Percentiles rank a stretch among this genome's conserved stretches.
Evolutionary conservation across 2,329 filamentous ascomycete genomes (phyloP).

Genomic region (Sclerotinia subarctica): DNA sequence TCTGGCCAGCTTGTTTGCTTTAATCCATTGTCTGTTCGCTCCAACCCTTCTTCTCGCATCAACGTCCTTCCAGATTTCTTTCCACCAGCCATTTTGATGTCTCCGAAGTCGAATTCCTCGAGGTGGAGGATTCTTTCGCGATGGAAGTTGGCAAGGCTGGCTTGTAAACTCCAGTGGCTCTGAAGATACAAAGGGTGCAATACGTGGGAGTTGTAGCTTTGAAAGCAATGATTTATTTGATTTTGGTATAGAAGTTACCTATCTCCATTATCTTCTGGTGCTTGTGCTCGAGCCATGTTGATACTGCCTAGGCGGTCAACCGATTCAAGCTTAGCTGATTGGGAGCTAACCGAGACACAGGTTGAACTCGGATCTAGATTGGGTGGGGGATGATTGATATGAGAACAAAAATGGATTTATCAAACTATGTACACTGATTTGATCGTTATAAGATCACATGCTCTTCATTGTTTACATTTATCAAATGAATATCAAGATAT

Average conservation of each 20-base stretch:
- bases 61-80: conserved; percentile 40
- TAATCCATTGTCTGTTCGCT: conserved; percentile 98
- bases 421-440: neutral
- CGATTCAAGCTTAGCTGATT: neutral
- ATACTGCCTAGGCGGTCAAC: conserved; percentile 1
- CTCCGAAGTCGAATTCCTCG: neutral
- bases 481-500: neutral
- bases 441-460: neutral
- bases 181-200: neutral
- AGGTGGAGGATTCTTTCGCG: neutral
- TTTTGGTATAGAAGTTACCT: neutral
- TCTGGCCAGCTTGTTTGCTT: conserved; percentile 92
- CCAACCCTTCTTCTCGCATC: conserved; percentile 59
- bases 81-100: conserved; percentile 34
- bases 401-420: neutral
- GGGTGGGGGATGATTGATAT: no score
- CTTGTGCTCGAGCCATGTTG: neutral
- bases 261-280: neutral
- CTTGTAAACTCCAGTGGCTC: neutral
- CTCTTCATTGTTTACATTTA: no score
- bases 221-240: neutral
- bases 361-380: neutral
- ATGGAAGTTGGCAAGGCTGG: neutral
- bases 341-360: neutral
- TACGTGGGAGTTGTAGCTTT: neutral